A percentile compares a stretch with the other conserved stretches of the same genome.
phyloP scores from a whole-genome alignment of 768 basidiomycete genomes.

The Lactarius quietus region DNA sequence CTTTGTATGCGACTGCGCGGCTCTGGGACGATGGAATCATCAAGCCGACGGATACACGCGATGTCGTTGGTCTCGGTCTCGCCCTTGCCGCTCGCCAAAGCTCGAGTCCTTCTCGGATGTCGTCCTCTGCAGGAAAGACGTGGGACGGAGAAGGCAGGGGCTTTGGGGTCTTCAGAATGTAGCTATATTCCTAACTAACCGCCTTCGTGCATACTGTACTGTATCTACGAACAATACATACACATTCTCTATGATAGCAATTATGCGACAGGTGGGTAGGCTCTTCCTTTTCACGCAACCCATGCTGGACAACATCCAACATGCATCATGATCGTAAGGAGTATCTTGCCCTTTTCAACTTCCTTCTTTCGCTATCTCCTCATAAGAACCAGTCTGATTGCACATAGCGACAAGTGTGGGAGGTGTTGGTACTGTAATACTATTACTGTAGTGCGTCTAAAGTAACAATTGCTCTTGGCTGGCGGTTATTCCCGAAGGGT shows the following conservation, averaged over 20 bases:
- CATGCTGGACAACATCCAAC: too few species aligned
- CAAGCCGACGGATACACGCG: slow-evolving; percentile 81
- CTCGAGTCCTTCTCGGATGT: slow-evolving; percentile 3
- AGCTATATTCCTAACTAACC: background rate
- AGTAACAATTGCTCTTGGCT: background rate
- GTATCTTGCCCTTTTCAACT: background rate
- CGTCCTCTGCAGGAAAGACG: slow-evolving; percentile 33
- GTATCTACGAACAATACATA: background rate
- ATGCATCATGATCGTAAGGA: background rate
- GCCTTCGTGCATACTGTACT: background rate
- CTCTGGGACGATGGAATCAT: slow-evolving; percentile 95
- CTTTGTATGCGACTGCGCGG: slow-evolving; percentile 85
- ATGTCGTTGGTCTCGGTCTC: slow-evolving; percentile 84
- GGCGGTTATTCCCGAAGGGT: background rate
- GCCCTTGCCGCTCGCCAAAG: slow-evolving; percentile 62
- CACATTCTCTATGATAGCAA: slow-evolving; percentile 34
- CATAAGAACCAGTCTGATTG: background rate
- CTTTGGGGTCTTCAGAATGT: slow-evolving; percentile 95
- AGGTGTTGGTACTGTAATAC: background rate
- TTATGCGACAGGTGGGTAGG: background rate
- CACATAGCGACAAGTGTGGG: background rate
- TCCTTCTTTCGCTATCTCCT: background rate
- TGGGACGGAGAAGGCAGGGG: slow-evolving; percentile 70
- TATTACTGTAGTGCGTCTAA: background rate
- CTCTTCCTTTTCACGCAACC: background rate